Evolutionary conservation across 306 rosid species (phyloP).

Genomic region (Citrullus amarus): DNA sequence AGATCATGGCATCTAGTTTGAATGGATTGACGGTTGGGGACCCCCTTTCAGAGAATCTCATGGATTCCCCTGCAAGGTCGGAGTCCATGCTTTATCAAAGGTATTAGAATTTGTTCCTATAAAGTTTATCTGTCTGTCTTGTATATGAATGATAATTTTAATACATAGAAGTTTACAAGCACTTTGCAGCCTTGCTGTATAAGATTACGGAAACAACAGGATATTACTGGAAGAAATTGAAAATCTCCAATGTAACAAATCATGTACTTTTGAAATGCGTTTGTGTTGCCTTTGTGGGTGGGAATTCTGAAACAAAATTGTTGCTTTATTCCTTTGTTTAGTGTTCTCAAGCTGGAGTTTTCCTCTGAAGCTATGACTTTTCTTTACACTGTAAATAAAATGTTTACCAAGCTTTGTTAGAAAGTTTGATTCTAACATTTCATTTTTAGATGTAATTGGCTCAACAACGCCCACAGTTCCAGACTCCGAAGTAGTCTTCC

Average conservation of each 20-base stretch:
- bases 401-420: not conserved
- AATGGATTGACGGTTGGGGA: constrained; percentile 96
- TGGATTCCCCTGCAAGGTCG: constrained; percentile 97
- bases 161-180: not conserved
- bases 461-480: not conserved
- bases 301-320: not conserved
- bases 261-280: not conserved
- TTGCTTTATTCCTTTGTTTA: not conserved
- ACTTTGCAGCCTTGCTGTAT: not conserved
- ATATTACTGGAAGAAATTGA: not conserved
- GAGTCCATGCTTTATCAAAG: constrained; percentile 61
- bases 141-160: not conserved
- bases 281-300: not conserved
- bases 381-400: not conserved
- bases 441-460: not conserved
- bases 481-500: not conserved
- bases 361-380: not conserved
- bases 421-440: not conserved
- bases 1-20: constrained; percentile 99
- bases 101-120: constrained; percentile 19
- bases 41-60: constrained; percentile 73
- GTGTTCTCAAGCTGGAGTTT: not conserved
- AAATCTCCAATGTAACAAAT: not conserved
- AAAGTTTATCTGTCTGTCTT: not conserved
- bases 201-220: not conserved